Evolutionary conservation across 306 rosid genomes (phyloP), one percentile per base, ranked within the genome.

Genomic region (Aeschynomene evenia): DNA sequence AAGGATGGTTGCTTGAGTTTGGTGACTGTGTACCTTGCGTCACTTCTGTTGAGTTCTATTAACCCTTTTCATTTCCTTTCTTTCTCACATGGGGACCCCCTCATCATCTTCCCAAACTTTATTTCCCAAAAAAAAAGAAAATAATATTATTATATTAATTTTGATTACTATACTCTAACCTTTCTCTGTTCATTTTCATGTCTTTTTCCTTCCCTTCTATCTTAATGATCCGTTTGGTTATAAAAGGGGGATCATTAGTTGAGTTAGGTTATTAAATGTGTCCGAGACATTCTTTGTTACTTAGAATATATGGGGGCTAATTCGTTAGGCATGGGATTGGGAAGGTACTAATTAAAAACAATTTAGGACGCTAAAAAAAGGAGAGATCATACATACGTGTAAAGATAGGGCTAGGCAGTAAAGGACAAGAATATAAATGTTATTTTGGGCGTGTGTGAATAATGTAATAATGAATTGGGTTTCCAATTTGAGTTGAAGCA

Each of bases 11-110:
- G 81, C 77, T 85, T 26, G 18, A 57, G 63, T 85, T 82, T 80
- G 82, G 84, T 75, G 79, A 74, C 88, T 74, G 74, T 77, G 77
- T 65, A 68, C 71, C 69, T 66, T 76, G 80, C 85, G 84, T 78
- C 86, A 78, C 75, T 79, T 56, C 76, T 73, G 78, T 72, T 82
- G 24, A 62, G 65, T 70, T 3, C 74, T 63, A 43, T 53, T 53
- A 62, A 74, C 85, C 75, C 61, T 79, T 86, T 69, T 71, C 76
- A 71, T 65, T 54, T 63, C 65, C 79, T 51, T 45, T 73, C 74
- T 57, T 59, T 49, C 80, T 76, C 82, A 72, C 76, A 78, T 66
- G 85, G 73, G 80, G 84, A 77, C 86, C 83, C 82, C 46, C 3
- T 7, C 15, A 0, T 36, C 6, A 1, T 12, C 13, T 48, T 13